Conservation (phyloP, 192 early-diverging fungal genomes). For the Dispira parvispora region DNA sequence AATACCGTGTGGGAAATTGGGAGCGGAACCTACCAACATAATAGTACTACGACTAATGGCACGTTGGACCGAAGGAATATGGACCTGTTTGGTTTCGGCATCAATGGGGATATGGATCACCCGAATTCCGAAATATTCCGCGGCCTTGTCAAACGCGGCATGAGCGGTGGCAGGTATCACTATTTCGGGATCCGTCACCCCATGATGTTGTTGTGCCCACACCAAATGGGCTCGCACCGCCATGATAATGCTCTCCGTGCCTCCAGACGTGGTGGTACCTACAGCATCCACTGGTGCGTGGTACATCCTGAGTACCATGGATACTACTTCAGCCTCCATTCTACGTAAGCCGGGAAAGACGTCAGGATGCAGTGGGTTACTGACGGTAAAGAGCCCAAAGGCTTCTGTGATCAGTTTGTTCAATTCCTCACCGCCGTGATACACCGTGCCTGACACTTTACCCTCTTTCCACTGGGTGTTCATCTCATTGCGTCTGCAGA, state of each 20-base stretch:
- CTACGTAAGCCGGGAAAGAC: slow-evolving; percentile 87
- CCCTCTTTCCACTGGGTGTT: slow-evolving; percentile 70
- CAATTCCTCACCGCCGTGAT: slow-evolving; percentile 83
- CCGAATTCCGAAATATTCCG: slow-evolving; percentile 80
- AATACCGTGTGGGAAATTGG: slow-evolving; percentile 87
- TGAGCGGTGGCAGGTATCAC: slow-evolving; percentile 86
- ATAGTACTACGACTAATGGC: slow-evolving; percentile 87
- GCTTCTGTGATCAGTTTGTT: slow-evolving; percentile 55
- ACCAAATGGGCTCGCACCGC: slow-evolving; percentile 87
- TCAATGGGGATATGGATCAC: slow-evolving; percentile 73
- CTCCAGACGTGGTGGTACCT: slow-evolving; percentile 84
- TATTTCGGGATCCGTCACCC: slow-evolving; percentile 82
- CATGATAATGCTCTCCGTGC: slow-evolving; percentile 91
- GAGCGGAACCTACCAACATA: slow-evolving; percentile 79
- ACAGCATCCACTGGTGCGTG: slow-evolving; percentile 53
- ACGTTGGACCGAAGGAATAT: slow-evolving; percentile 51
- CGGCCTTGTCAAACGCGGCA: slow-evolving; percentile 92
- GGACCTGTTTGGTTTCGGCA: slow-evolving; percentile 51
- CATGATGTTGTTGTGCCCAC: slow-evolving; percentile 56
- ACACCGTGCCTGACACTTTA: slow-evolving; percentile 75
- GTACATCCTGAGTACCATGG: slow-evolving; percentile 82
- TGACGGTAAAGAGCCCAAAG: slow-evolving; percentile 60
- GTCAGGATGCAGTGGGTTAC: slow-evolving; percentile 90
- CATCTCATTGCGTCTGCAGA: slow-evolving; percentile 28
- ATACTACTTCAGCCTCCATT: slow-evolving; percentile 89